Base-by-base conservation (phyloP, 805 yeast species). In the Kluyveromyces starmeri region DNA sequence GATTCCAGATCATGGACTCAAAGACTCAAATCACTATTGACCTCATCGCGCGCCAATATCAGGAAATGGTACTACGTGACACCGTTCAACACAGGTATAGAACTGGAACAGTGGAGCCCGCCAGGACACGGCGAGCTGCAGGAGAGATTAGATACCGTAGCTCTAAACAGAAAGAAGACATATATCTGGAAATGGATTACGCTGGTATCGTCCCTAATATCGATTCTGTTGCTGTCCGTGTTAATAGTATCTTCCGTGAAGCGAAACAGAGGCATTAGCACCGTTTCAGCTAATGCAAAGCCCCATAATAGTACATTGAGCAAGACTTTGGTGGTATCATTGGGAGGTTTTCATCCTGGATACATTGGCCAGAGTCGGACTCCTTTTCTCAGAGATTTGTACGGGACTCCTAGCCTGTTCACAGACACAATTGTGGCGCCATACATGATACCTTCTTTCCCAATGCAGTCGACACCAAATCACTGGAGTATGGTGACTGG, bases 401-500 rank as follows among this genome's bases (percentile, higher is more conserved):
- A 75, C 42, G 43, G 65, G 4, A 12, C 26, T 7, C 58, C 71
- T 17, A 69, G 65, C 4, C 70, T 64, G 33, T 80, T 78, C 11
- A 75, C 10, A 35, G 29, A 15, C 36, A 26, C 18, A 42, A 44
- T 34, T 34, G 45, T 27, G 39, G 34, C 85, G 4, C 96, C 96
- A 1, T 85, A 72, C 50, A 83, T 89, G 89, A 59, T 61, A 7
- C 95, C 96, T 1, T 71, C 85, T 2, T 85, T 86, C 53, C 96
- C 96, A 4, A 73, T 94, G 1, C 81, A 84, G 16, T 83, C 95
- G 1, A 83, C 84, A 47, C 92, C 95, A 1, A 88, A 89, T 53
- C 95, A 86, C 56, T 89, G 94, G 89, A 76, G 95, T 0, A 54
- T 88, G 44, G 79, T 81, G 1, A 89, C 96, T 0, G 97, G 97